These are phyloP conservation scores for Lactifluus volemus DNA, from an alignment of 768 basidiomycete genomes.

Conservation along the genomic window DNA sequence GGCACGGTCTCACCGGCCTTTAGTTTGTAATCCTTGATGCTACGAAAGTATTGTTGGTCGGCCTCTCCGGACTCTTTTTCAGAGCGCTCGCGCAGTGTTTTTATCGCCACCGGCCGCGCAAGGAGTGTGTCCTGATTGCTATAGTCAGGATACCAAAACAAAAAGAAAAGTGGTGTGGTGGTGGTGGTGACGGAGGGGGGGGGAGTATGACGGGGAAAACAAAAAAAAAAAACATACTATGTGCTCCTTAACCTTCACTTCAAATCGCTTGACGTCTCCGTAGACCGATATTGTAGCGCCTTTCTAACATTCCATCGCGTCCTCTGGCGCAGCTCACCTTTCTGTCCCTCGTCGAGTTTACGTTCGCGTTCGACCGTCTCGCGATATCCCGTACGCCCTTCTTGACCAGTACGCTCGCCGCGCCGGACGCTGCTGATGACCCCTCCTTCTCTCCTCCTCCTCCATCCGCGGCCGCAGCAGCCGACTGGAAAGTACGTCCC, in stretches of 20 bases:
- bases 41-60: constrained; percentile 18
- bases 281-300: constrained; percentile 50
- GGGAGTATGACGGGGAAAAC: too few species aligned
- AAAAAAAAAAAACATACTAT: constrained; percentile 41
- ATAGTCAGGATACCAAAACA: too few species aligned
- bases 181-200: too few species aligned
- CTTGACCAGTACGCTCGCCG: constrained; percentile 41
- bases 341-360: constrained; percentile 28
- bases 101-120: constrained; percentile 18
- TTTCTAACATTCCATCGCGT: constrained; percentile 75
- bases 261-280: constrained; percentile 37
- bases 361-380: constrained; percentile 44
- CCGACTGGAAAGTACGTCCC: constrained; percentile 62
- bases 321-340: constrained; percentile 44
- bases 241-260: constrained; percentile 51
- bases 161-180: too few species aligned
- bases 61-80: constrained; percentile 5
- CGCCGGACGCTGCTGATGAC: constrained; percentile 22
- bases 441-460: background rate
- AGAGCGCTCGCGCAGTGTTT: constrained; percentile 8
- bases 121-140: constrained; percentile 14
- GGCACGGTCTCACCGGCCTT: constrained; percentile 21
- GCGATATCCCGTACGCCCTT: constrained; percentile 39
- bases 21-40: constrained; percentile 18
- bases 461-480: constrained; percentile 24